phyloP scores from a whole-genome alignment of 2,329 filamentous ascomycete genomes.

The Colletotrichum navitas region DNA sequence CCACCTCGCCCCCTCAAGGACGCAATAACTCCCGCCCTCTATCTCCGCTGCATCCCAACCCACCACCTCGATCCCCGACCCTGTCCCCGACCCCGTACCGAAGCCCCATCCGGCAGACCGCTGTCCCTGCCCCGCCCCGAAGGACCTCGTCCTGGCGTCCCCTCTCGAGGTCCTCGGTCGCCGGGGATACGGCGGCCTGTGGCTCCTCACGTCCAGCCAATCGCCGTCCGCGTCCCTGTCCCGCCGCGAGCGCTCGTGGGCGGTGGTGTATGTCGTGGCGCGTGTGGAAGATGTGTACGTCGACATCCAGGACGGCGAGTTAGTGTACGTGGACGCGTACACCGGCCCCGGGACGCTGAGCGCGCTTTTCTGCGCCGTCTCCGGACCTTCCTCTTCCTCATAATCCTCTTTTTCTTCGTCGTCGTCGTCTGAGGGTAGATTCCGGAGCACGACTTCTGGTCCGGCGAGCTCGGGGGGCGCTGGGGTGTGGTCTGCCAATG shows the following conservation, averaged over 20 bases:
- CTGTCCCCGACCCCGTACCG: neutral
- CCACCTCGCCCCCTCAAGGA: constrained; percentile 29
- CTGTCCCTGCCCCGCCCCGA: neutral
- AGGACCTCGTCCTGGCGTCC: neutral
- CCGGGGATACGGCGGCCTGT: constrained; percentile 14
- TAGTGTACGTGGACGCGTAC: constrained; percentile 24
- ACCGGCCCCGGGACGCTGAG: neutral
- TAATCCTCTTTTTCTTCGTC: neutral
- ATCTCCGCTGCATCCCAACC: constrained; percentile 21
- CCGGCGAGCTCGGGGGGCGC: neutral
- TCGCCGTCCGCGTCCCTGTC: neutral
- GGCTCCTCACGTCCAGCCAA: constrained; percentile 5
- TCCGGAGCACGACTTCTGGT: constrained; percentile 16
- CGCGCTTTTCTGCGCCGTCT: neutral
- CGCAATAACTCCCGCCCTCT: constrained; percentile 25
- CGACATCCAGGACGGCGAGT: constrained; percentile 36
- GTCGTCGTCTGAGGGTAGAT: neutral
- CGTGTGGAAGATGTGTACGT: constrained; percentile 30
- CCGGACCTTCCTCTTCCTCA: neutral
- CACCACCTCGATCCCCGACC: neutral
- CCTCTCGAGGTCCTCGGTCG: constrained; percentile 5
- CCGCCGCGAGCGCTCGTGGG: constrained; percentile 15
- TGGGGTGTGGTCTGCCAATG: neutral
- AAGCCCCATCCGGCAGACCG: neutral
- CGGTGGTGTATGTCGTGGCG: constrained; percentile 27